A percentile compares a stretch with the other conserved stretches of the same genome.
Conservation (phyloP, 768 basidiomycete species). For the Trametopsis cervina region DNA sequence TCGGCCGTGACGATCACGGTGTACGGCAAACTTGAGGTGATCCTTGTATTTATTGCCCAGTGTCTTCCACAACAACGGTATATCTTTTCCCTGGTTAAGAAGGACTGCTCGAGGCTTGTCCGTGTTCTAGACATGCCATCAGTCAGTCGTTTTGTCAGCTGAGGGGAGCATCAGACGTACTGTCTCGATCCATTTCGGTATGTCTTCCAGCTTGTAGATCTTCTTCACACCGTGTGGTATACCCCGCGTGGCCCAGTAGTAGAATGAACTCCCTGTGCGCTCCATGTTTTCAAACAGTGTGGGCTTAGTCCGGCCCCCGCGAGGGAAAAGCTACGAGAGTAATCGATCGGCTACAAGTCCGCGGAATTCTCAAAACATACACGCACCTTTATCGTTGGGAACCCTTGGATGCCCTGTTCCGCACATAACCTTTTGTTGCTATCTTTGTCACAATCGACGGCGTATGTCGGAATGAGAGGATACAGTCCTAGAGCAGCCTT, state of each 20-base stretch:
- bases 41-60: conserved; percentile 67
- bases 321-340: conserved; percentile 60
- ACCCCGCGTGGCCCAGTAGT: conserved; percentile 67
- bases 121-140: conserved; percentile 31
- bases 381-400: conserved; percentile 84
- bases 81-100: conserved; percentile 67
- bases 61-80: conserved; percentile 76
- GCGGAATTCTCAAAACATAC: neutral
- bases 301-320: conserved; percentile 55
- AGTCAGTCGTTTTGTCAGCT: conserved; percentile 1
- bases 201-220: conserved; percentile 47
- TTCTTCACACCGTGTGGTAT: conserved; percentile 68
- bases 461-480: conserved; percentile 83
- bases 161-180: conserved; percentile 33
- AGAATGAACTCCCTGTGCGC: conserved; percentile 65
- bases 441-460: conserved; percentile 86
- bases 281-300: conserved; percentile 62
- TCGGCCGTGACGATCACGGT: conserved; percentile 60
- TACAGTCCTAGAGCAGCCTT: conserved; percentile 73
- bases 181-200: conserved; percentile 61
- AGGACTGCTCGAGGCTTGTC: conserved; percentile 55
- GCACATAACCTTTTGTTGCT: conserved; percentile 78
- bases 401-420: conserved; percentile 82
- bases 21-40: conserved; percentile 53
- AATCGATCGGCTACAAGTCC: neutral